Evolutionary conservation across 23 red algal species (phyloP).

Genomic region (Gracilaria gracilis): DNA sequence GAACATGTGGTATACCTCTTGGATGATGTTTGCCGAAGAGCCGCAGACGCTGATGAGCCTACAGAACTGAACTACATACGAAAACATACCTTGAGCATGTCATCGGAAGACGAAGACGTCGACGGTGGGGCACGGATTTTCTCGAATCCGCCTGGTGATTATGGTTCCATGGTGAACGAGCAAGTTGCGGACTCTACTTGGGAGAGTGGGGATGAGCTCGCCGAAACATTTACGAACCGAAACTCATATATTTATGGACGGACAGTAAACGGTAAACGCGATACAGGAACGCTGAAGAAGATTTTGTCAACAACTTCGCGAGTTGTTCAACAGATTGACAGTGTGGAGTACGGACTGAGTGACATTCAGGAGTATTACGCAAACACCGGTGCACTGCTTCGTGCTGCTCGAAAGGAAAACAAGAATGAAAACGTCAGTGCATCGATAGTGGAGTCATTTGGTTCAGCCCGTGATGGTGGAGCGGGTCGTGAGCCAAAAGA

Average conservation of each 20-base stretch:
- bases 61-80: slow-evolving; percentile 53
- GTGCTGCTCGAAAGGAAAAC: slow-evolving; percentile 61
- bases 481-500: slow-evolving; percentile 45
- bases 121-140: slow-evolving; percentile 63
- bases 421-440: slow-evolving; percentile 54
- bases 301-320: slow-evolving; percentile 60
- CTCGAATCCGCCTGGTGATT: slow-evolving; percentile 70
- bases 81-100: slow-evolving; percentile 28
- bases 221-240: slow-evolving; percentile 54
- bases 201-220: slow-evolving; percentile 74
- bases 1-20: slow-evolving; percentile 74
- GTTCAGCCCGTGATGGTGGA: slow-evolving; percentile 25
- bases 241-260: slow-evolving; percentile 74
- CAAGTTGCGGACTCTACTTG: slow-evolving; percentile 66
- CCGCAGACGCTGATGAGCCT: slow-evolving; percentile 60
- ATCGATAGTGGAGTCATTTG: slow-evolving; percentile 74
- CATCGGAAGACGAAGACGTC: slow-evolving; percentile 16
- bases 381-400: slow-evolving; percentile 74
- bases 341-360: slow-evolving; percentile 77
- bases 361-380: slow-evolving; percentile 87
- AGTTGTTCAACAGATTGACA: slow-evolving; percentile 79
- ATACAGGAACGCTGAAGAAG: not conserved
- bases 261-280: slow-evolving; percentile 3
- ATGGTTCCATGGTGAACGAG: slow-evolving; percentile 75
- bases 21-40: slow-evolving; percentile 74